Percentiles rank a stretch among this genome's conserved stretches.
Conservation (phyloP, 2,329 filamentous ascomycete genomes). For the Fusarium keratoplasticum region DNA sequence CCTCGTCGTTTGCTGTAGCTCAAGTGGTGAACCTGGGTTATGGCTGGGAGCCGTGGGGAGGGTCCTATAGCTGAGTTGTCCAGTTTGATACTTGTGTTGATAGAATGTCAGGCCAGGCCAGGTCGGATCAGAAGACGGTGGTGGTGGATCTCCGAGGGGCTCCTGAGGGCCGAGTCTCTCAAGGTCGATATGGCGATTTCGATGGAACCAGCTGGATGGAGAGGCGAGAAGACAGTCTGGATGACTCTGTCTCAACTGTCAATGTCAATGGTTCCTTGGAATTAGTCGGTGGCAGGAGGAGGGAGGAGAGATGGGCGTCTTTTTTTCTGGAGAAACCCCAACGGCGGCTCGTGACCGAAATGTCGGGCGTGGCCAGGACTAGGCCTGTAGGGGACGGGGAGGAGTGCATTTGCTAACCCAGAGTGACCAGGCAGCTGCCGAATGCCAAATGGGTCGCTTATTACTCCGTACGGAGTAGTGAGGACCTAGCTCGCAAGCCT, state of each 20-base stretch:
- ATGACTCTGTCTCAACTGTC: conserved; percentile 12
- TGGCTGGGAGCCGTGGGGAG: background rate
- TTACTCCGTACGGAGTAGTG: conserved; percentile 40
- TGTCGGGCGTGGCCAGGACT: conserved; percentile 31
- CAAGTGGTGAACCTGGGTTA: conserved; percentile 1
- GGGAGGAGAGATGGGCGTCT: conserved; percentile 29
- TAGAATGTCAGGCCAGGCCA: conserved; percentile 27
- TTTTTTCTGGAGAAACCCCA: conserved; percentile 40
- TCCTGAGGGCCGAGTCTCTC: conserved; percentile 3
- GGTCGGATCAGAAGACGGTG: conserved; percentile 34
- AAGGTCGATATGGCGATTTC: conserved; percentile 2
- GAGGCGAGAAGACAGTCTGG: conserved; percentile 1
- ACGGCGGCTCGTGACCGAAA: conserved; percentile 40
- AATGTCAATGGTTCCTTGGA: conserved; percentile 4
- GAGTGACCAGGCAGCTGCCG: conserved; percentile 35
- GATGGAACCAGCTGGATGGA: background rate
- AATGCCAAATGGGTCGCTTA: conserved; percentile 46
- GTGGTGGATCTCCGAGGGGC: conserved; percentile 25
- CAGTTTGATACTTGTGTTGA: conserved; percentile 23
- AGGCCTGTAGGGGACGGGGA: conserved; percentile 31
- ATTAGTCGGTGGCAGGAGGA: conserved; percentile 24
- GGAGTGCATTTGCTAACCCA: conserved; percentile 35
- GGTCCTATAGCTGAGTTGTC: conserved; percentile 5
- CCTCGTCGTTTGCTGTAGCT: conserved; percentile 19
- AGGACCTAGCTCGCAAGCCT: conserved; percentile 39